Conservation (phyloP, 202 grass and related monocot genomes). For the Eragrostis tef region DNA sequence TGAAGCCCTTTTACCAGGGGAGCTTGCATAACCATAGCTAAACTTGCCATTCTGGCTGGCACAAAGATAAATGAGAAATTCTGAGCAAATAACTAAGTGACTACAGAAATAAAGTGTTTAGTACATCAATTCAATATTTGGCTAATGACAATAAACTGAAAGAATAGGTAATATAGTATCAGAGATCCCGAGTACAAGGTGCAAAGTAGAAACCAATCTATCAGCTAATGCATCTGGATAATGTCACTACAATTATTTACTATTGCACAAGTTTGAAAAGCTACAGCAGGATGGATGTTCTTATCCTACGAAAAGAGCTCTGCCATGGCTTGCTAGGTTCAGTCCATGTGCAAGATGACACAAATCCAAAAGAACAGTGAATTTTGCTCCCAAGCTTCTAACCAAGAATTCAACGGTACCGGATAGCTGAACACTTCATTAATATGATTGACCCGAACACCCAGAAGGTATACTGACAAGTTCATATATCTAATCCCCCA, state of each 20-base stretch:
- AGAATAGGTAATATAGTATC: not conserved
- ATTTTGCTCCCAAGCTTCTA: not conserved
- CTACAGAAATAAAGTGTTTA: not conserved
- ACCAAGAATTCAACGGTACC: no score
- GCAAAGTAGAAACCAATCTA: conserved; percentile 3
- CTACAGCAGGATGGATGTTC: not conserved
- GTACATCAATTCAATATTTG: not conserved
- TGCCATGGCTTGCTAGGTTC: not conserved
- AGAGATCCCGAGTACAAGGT: not conserved
- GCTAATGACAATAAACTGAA: not conserved
- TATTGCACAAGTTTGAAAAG: conserved; percentile 16
- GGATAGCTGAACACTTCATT: not conserved
- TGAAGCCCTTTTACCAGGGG: conserved; percentile 79
- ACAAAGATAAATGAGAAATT: conserved; percentile 48
- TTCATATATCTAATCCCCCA: not conserved
- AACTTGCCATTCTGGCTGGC: conserved; percentile 80
- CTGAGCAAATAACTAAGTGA: conserved; percentile 38
- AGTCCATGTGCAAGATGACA: not conserved
- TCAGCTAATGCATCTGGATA: not conserved
- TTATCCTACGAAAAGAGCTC: not conserved
- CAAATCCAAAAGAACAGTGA: not conserved
- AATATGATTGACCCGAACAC: not conserved
- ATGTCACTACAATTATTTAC: conserved; percentile 1
- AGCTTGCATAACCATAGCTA: conserved; percentile 92
- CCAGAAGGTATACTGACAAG: not conserved